Percentiles rank a stretch among this genome's conserved stretches.
phyloP scores from a whole-genome alignment of 1,139 yeast genomes.

The Yamadazyma oceani region DNA sequence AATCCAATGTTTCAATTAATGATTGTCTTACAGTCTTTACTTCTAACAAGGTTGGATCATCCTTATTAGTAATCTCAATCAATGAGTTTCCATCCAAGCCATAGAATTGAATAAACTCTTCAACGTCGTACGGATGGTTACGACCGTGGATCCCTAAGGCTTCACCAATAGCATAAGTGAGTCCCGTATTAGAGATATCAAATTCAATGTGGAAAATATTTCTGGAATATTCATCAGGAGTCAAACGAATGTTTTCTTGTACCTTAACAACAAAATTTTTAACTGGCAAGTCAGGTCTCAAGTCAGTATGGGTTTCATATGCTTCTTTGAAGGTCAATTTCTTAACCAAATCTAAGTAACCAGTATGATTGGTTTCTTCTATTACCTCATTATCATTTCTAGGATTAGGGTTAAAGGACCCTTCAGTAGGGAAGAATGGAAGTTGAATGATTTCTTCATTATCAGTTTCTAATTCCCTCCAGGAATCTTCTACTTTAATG shows the following conservation, averaged over 20 bases:
- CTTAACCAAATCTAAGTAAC: constrained; percentile 61
- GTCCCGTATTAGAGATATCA: constrained; percentile 86
- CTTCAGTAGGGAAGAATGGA: constrained; percentile 57
- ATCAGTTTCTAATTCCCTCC: constrained; percentile 32
- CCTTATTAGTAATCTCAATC: constrained; percentile 72
- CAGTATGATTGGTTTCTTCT: constrained; percentile 38
- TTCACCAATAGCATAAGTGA: constrained; percentile 92
- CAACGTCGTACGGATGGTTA: constrained; percentile 66
- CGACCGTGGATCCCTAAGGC: constrained; percentile 95
- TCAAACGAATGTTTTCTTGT: constrained; percentile 86
- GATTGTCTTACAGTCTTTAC: constrained; percentile 81
- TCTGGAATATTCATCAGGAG: constrained; percentile 90
- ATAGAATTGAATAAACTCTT: constrained; percentile 66
- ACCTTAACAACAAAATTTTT: constrained; percentile 86
- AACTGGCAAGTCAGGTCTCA: constrained; percentile 91
- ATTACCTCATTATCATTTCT: constrained; percentile 36
- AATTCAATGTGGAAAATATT: constrained; percentile 96
- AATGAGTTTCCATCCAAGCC: constrained; percentile 69
- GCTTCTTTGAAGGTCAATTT: constrained; percentile 82
- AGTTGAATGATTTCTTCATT: constrained; percentile 31
- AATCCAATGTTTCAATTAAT: constrained; percentile 75
- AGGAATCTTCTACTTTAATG: constrained; percentile 43
- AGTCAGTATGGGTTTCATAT: constrained; percentile 49
- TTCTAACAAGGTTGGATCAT: constrained; percentile 57
- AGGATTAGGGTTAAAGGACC: constrained; percentile 62